A percentile compares a stretch with the other conserved stretches of the same genome.
phyloP scores from a whole-genome alignment of 306 rosid genomes.

The Mimosa bimucronata region DNA sequence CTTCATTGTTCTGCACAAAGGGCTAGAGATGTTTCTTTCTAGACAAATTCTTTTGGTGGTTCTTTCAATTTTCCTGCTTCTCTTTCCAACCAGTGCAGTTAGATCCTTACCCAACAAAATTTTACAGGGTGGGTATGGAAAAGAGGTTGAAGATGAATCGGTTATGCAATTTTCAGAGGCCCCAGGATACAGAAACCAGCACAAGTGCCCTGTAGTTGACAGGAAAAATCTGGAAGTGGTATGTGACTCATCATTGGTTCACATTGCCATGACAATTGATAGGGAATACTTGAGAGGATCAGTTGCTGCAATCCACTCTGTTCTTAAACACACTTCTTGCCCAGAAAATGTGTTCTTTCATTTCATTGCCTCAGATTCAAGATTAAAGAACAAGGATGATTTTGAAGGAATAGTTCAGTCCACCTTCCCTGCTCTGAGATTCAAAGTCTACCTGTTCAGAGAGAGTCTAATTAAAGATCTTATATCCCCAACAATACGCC shows the following conservation, averaged over 20 bases:
- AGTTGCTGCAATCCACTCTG: slow-evolving; percentile 80
- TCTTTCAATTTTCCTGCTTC: slow-evolving; percentile 30
- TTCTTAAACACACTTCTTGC: slow-evolving; percentile 75
- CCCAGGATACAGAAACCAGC: slow-evolving; percentile 64
- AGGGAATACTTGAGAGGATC: slow-evolving; percentile 78
- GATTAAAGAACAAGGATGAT: slow-evolving; percentile 35
- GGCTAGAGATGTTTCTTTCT: slow-evolving; percentile 40
- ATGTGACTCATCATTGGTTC: slow-evolving; percentile 66
- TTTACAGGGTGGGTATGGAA: slow-evolving; percentile 21
- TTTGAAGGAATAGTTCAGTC: slow-evolving; percentile 46
- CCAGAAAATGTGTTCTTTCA: slow-evolving; percentile 83
- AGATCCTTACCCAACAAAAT: slow-evolving; percentile 48
- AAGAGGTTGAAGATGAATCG: slow-evolving; percentile 30
- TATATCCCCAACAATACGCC: slow-evolving; percentile 80
- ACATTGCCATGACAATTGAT: slow-evolving; percentile 84
- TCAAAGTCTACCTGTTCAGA: slow-evolving; percentile 60
- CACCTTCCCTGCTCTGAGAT: slow-evolving; percentile 68
- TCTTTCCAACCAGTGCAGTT: slow-evolving; percentile 41
- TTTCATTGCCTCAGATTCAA: slow-evolving; percentile 76
- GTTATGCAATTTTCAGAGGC: slow-evolving; percentile 58
- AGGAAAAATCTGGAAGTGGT: slow-evolving; percentile 4
- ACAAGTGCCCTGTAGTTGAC: slow-evolving; percentile 45
- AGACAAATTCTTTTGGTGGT: slow-evolving; percentile 36
- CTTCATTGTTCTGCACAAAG: neutral
- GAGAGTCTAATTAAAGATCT: slow-evolving; percentile 54